phyloP scores from a whole-genome alignment of 78 protist genomes.

The Pigoraptor vietnamica region DNA sequence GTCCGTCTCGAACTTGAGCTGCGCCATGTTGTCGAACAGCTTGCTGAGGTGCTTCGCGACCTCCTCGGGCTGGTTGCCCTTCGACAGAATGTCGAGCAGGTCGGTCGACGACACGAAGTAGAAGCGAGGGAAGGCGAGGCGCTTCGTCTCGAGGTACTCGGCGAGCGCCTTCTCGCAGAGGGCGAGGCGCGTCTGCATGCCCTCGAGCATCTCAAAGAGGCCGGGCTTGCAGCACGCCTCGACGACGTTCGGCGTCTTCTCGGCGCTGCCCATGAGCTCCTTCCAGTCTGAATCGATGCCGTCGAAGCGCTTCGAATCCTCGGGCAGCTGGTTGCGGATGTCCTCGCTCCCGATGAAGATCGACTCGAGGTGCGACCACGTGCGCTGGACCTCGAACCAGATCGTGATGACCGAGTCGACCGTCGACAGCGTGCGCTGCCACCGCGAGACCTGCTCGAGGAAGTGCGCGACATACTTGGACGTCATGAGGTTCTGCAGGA shows the following conservation, averaged over 20 bases:
- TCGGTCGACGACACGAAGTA: slow-evolving; percentile 76
- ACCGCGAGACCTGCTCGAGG: slow-evolving; percentile 43
- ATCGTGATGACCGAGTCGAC: slow-evolving; percentile 57
- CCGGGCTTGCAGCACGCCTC: slow-evolving; percentile 45
- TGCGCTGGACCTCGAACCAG: slow-evolving; percentile 73
- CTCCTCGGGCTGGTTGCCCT: slow-evolving; percentile 60
- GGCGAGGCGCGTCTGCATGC: slow-evolving; percentile 17
- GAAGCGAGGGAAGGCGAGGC: slow-evolving; percentile 85
- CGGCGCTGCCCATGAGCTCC: slow-evolving; percentile 45
- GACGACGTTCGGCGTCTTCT: slow-evolving; percentile 21
- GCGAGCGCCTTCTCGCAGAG: slow-evolving; percentile 75
- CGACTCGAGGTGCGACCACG: slow-evolving; percentile 73
- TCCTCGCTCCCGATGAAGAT: slow-evolving; percentile 82
- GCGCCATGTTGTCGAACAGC: slow-evolving; percentile 42
- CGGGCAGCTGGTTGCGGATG: slow-evolving; percentile 85
- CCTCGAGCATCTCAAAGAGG: slow-evolving; percentile 14
- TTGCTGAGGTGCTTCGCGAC: slow-evolving; percentile 74
- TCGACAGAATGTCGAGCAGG: slow-evolving; percentile 82
- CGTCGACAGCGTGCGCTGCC: slow-evolving; percentile 60
- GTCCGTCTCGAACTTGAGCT: slow-evolving; percentile 9
- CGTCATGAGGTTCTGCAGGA: slow-evolving; percentile 28
- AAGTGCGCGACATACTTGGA: slow-evolving; percentile 35
- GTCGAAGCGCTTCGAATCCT: slow-evolving; percentile 79
- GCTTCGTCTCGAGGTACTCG: slow-evolving; percentile 82
- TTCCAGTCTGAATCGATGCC: slow-evolving; percentile 54